phyloP scores from a whole-genome alignment of 148 eudicot genomes.

The Bassia scoparia region DNA sequence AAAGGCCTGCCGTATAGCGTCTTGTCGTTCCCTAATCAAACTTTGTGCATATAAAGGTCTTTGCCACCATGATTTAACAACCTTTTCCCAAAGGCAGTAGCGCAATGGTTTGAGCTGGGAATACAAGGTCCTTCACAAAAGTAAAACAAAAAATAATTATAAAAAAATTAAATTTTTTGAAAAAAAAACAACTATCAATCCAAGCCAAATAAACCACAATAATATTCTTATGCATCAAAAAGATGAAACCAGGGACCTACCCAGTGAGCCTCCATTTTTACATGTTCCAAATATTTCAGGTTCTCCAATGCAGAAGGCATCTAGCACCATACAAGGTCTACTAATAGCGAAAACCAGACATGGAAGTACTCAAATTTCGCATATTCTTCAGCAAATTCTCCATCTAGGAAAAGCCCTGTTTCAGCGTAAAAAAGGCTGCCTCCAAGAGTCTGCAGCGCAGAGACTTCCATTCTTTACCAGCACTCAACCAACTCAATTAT shows the following conservation, averaged over 20 bases:
- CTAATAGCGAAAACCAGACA: conserved; percentile 53
- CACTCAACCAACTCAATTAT: conserved; percentile 50
- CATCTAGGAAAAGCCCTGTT: conserved; percentile 87
- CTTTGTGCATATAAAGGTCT: conserved; percentile 67
- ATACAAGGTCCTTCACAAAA: conserved; percentile 60
- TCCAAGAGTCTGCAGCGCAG: conserved; percentile 94
- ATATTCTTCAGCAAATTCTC: conserved; percentile 77
- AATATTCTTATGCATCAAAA: neutral
- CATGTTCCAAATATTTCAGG: conserved; percentile 84
- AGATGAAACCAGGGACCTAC: conserved; percentile 40
- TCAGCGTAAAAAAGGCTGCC: conserved; percentile 81
- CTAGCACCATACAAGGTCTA: conserved; percentile 86
- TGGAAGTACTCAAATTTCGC: conserved; percentile 86
- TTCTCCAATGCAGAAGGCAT: conserved; percentile 92
- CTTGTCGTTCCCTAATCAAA: conserved; percentile 83
- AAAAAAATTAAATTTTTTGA: no score
- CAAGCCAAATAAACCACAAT: neutral
- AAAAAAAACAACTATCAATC: neutral
- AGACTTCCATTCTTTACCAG: conserved; percentile 48
- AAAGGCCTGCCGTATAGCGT: conserved; percentile 79
- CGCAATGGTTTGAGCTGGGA: conserved; percentile 83
- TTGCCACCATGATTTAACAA: conserved; percentile 85
- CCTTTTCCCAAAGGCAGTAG: conserved; percentile 91
- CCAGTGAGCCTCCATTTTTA: conserved; percentile 77
- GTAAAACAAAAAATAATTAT: neutral